Evolutionary conservation across 2,329 filamentous ascomycete genomes (phyloP), one percentile per base, ranked within the genome.

Genomic region (Magnaporthales sp.): DNA sequence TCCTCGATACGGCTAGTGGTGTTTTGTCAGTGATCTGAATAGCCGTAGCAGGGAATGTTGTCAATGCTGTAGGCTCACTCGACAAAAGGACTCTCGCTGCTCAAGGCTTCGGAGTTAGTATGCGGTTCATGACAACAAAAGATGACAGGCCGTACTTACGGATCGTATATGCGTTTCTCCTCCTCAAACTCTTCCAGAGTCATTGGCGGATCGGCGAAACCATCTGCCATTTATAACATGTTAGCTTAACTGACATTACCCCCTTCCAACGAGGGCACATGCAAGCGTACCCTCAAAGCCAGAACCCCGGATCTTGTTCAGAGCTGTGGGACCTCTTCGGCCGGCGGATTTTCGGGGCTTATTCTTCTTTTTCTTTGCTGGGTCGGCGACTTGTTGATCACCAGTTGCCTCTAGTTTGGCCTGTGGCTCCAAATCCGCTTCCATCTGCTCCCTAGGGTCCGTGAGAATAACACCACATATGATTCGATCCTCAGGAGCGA

Each of bases 131-230:
- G 63, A 27, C 24, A 54, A 4, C 10, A 22, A 1, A 3, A 26
- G 27, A 3, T 22, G 19, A 4, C 15, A 1, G 38, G 8, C 13
- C 6, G 13, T 3, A 78, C 87, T 75, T 80, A 91, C 81, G 79
- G 75, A 70, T 86, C 75, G 73, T 97, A 99, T 27, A 95, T 80
- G 24, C 83, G 73, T 56, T 73, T 79, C 73, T 96, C 91, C 64
- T 89, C 83, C 3, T 83, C 77, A 63, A 86, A 83, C 73, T 96
- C 88, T 0, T 81, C 82, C 0, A 89, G 87, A 0, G 90, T 93
- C 68, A 96, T 78, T 0, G 93, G 93, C 0, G 89, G 83, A 75
- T 98, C 94, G 13, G 90, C 88, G 74, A 86, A 95, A 75, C 87
- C 92, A 69, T 93, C 89, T 85, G 67, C 26, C 9, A 65, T 38